Conservation (phyloP, 2,329 filamentous ascomycete genomes). For the Chaetomium sp. region DNA sequence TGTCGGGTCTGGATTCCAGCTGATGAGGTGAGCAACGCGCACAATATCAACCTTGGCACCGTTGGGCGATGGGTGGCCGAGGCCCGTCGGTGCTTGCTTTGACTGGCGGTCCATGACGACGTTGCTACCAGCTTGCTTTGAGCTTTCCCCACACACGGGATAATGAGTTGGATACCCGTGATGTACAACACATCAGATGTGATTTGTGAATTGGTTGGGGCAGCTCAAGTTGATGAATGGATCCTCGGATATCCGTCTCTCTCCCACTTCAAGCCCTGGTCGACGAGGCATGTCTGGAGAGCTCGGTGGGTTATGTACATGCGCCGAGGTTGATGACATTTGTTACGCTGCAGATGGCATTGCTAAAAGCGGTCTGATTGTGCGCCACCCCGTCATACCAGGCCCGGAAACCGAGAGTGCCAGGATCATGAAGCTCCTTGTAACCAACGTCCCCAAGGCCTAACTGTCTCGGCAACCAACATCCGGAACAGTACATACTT, state of each 20-base stretch:
- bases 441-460: constrained; percentile 70
- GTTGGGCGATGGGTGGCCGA: constrained; percentile 64
- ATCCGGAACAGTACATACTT: constrained; percentile 88
- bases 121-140: constrained; percentile 78
- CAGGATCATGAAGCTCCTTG: constrained; percentile 76
- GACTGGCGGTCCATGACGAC: constrained; percentile 24
- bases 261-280: constrained; percentile 88
- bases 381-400: constrained; percentile 84
- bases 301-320: constrained; percentile 73
- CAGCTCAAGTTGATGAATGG: constrained; percentile 75
- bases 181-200: constrained; percentile 84
- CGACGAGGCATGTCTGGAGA: constrained; percentile 65
- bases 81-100: not conserved
- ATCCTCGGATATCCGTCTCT: constrained; percentile 88
- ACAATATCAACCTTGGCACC: constrained; percentile 88
- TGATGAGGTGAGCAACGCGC: constrained; percentile 80
- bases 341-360: constrained; percentile 81
- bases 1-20: constrained; percentile 72
- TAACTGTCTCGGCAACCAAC: constrained; percentile 80
- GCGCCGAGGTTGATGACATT: constrained; percentile 78
- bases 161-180: constrained; percentile 69
- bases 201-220: constrained; percentile 76
- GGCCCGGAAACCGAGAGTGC: constrained; percentile 73
- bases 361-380: constrained; percentile 73
- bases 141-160: constrained; percentile 74